Conservation (phyloP, 2,329 filamentous ascomycete species). For the Aspergillus sp. region DNA sequence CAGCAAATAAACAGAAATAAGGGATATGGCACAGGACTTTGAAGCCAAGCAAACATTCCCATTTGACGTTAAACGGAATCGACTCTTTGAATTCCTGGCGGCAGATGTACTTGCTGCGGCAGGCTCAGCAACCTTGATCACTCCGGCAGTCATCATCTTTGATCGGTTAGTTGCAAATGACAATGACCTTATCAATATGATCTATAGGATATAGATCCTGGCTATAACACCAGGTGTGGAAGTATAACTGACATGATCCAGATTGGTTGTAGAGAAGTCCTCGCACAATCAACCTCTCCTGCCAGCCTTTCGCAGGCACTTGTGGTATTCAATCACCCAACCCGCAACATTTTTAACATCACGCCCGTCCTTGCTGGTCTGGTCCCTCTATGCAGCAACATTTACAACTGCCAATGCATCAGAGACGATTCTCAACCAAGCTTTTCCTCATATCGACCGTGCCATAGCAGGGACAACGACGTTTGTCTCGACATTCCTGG, state of each 20-base stretch:
- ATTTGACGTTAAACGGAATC: constrained; percentile 24
- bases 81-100: constrained; percentile 40
- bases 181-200: background rate
- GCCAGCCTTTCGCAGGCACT: constrained; percentile 25
- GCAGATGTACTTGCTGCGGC: constrained; percentile 60
- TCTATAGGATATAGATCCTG: background rate
- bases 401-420: constrained; percentile 79
- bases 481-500: constrained; percentile 64
- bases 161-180: constrained; percentile 51
- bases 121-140: constrained; percentile 62
- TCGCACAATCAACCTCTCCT: constrained; percentile 27
- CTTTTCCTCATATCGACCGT: constrained; percentile 43
- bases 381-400: constrained; percentile 67
- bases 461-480: constrained; percentile 67
- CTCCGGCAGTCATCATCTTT: constrained; percentile 73
- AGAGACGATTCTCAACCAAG: constrained; percentile 65
- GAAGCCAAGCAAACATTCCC: constrained; percentile 16
- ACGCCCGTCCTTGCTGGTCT: constrained; percentile 35
- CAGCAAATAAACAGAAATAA: background rate
- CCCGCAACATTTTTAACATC: constrained; percentile 32
- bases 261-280: constrained; percentile 37
- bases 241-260: constrained; percentile 14
- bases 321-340: constrained; percentile 28
- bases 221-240: no score
- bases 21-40: constrained; percentile 19